Percentiles rank a stretch among this genome's conserved stretches.
Evolutionary conservation across 257 asterid genomes (phyloP).

Genomic region (Scutellaria barbata): DNA sequence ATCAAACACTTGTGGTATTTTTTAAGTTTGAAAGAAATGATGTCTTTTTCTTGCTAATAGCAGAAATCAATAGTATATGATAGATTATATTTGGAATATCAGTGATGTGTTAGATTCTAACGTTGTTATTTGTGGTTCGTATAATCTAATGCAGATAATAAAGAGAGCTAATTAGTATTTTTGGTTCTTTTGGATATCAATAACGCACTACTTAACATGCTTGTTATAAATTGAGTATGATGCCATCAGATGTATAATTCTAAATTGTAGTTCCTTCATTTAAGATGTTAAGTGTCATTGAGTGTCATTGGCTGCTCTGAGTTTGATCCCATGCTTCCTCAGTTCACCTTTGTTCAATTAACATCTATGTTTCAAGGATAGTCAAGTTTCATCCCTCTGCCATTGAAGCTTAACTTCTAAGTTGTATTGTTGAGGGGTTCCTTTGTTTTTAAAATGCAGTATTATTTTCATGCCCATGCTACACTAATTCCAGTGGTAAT

Average conservation of each 20-base stretch:
- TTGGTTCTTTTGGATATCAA: slow-evolving; percentile 8
- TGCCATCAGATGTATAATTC: neutral
- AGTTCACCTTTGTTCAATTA: neutral
- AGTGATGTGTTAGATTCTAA: neutral
- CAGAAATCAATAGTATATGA: neutral
- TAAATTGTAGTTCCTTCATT: neutral
- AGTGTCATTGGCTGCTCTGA: neutral
- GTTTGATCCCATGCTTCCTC: neutral
- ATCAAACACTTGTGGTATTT: neutral
- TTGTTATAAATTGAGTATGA: neutral
- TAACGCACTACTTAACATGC: neutral
- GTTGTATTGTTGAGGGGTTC: neutral
- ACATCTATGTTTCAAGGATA: neutral
- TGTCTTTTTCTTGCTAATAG: slow-evolving; percentile 2
- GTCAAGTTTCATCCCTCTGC: neutral
- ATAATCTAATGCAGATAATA: neutral
- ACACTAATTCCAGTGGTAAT: neutral
- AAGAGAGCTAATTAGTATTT: neutral
- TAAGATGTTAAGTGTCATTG: too few relatives aligned
- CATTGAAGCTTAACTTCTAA: neutral
- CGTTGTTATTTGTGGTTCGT: neutral
- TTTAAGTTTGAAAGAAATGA: neutral
- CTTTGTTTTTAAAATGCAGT: neutral
- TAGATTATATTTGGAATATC: neutral
- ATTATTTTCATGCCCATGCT: neutral